Evolutionary conservation across 2,329 filamentous ascomycete species (phyloP).

Genomic region (Chaetothyriales sp.): DNA sequence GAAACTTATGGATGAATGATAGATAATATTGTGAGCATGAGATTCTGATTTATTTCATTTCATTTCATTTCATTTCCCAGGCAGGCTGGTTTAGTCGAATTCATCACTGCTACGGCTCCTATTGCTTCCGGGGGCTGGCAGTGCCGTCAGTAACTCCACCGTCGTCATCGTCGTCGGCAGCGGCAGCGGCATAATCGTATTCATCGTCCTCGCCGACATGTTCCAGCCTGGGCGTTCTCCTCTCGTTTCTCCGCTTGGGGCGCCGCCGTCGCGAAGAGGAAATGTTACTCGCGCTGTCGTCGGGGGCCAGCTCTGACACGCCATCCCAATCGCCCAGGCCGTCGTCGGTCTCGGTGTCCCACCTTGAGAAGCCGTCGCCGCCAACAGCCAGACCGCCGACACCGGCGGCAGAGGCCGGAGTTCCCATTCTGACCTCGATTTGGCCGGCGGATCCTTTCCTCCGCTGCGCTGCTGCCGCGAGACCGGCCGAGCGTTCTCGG

Average conservation of each 20-base stretch:
- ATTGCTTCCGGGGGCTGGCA: background rate
- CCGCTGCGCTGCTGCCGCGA: slow-evolving; percentile 40
- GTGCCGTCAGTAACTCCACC: background rate
- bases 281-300: slow-evolving; percentile 38
- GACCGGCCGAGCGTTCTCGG: slow-evolving; percentile 66
- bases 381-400: slow-evolving; percentile 6
- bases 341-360: slow-evolving; percentile 32
- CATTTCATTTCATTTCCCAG: background rate
- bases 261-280: slow-evolving; percentile 30
- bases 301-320: slow-evolving; percentile 31
- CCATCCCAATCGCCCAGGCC: slow-evolving; percentile 32
- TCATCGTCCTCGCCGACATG: slow-evolving; percentile 20
- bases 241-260: slow-evolving; percentile 34
- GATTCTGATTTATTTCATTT: background rate
- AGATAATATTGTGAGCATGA: background rate
- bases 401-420: slow-evolving; percentile 25
- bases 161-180: background rate
- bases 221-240: slow-evolving; percentile 35
- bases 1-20: background rate
- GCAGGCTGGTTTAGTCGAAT: background rate
- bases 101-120: background rate
- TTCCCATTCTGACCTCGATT: slow-evolving; percentile 30
- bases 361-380: slow-evolving; percentile 10
- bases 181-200: background rate
- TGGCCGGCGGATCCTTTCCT: slow-evolving; percentile 24